Conservation (phyloP, 148 eudicot genomes). For the Linanthus parryae region DNA sequence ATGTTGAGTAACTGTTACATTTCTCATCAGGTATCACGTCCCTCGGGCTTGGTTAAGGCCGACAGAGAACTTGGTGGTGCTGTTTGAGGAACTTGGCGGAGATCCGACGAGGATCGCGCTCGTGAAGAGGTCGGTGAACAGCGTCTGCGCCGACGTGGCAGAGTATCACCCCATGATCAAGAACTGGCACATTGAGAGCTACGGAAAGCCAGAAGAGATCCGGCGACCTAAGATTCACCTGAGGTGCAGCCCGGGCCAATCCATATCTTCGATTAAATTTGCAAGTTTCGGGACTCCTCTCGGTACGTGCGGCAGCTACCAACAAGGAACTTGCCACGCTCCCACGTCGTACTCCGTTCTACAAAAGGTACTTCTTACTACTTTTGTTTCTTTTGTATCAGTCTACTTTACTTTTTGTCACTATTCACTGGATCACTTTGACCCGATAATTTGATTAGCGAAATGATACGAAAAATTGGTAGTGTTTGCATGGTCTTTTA, state of each 20-base stretch:
- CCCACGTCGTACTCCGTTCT: slow-evolving; percentile 47
- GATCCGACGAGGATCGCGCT: slow-evolving; percentile 64
- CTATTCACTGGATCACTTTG: too few species aligned
- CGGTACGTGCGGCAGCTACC: slow-evolving; percentile 77
- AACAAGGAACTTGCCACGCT: slow-evolving; percentile 71
- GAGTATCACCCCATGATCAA: slow-evolving; percentile 69
- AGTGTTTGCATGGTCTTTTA: too few species aligned
- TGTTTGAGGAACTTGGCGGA: slow-evolving; percentile 92
- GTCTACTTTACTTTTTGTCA: too few species aligned
- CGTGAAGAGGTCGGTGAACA: slow-evolving; percentile 52
- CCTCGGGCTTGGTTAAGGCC: slow-evolving; percentile 95
- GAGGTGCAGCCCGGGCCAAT: slow-evolving; percentile 45
- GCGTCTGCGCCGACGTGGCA: slow-evolving; percentile 60
- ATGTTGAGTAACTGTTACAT: too few species aligned
- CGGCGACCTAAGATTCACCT: slow-evolving; percentile 58
- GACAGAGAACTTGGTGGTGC: slow-evolving; percentile 58
- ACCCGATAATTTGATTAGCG: too few species aligned
- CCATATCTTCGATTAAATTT: slow-evolving; percentile 69
- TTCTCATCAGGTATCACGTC: slow-evolving; percentile 77
- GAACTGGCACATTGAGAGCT: slow-evolving; percentile 59
- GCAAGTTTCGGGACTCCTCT: slow-evolving; percentile 88
- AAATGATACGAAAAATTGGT: too few species aligned
- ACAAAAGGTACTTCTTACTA: slow-evolving; percentile 42
- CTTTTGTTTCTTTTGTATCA: background rate
- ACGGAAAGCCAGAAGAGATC: slow-evolving; percentile 38